Evolutionary conservation across 306 rosid genomes (phyloP), one percentile per base, ranked within the genome.

Genomic region (Hippophae tibetana): DNA sequence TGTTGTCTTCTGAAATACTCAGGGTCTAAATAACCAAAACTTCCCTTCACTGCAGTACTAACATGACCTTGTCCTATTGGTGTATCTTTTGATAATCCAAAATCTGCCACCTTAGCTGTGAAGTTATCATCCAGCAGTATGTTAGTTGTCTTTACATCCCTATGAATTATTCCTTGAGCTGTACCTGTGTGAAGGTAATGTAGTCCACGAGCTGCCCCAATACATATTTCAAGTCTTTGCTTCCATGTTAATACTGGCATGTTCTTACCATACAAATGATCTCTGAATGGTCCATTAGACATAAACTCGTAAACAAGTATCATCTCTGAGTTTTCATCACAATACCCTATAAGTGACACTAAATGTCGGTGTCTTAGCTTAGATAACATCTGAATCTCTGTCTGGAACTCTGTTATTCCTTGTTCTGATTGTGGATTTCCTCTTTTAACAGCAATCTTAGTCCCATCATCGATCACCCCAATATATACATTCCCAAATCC

Each of bases 281-380:
- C 83, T 14, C 83, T 62, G 64, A 78, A 70, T 6, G 83, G 83
- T 8, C 83, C 83, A 54, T 78, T 78, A n/a, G 83, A 78, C 83
- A 78, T 78, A 71, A 40, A 78, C 70, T 78, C 83, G 10, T 78
- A 78, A 14, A 78, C 83, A 23, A 78, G 66, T 47, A 78, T 78
- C 83, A 78, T 78, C 41, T 78, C 83, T 2, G 79, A 53, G 53
- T 74, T 78, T 58, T 80, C 85, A 13, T 80, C 85, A 55, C 85
- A 80, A 47, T 76, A 80, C 10, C 85, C 79, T 25, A 80, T 80
- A 2, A 76, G 49, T 10, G 85, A 80, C 58, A 80, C 85, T 61
- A 80, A 67, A 68, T 80, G 81, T 52, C 79, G 71, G 45, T 76
- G 85, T 52, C 85, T 74, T 3, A 80, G 67, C 63, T 80, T 80